Percentiles rank a stretch among this genome's conserved stretches.
Evolutionary conservation across 2,329 filamentous ascomycete genomes (phyloP).

Genomic region (Talaromyces sp.): DNA sequence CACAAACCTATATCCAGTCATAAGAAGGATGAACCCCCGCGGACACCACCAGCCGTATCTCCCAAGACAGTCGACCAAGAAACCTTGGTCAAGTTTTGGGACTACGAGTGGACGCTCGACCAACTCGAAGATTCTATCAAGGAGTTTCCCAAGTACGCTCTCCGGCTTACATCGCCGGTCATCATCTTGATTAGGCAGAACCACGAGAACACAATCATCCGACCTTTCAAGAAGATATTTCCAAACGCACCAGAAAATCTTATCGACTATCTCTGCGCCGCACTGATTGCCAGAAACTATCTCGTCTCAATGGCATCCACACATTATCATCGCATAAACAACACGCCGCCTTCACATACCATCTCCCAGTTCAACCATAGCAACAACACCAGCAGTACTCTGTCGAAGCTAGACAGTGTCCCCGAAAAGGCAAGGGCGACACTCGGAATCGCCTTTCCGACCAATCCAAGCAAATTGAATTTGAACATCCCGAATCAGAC

Average conservation of each 20-base stretch:
- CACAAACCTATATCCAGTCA: neutral
- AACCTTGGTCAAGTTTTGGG: slow-evolving; percentile 35
- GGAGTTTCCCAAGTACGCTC: slow-evolving; percentile 36
- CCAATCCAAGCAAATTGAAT: slow-evolving; percentile 10
- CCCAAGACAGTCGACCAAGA: slow-evolving; percentile 31
- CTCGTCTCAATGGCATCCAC: slow-evolving; percentile 33
- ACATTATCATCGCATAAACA: slow-evolving; percentile 29
- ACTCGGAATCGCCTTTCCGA: slow-evolving; percentile 33
- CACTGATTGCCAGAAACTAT: slow-evolving; percentile 40
- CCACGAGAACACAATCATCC: slow-evolving; percentile 36
- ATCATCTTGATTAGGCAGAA: slow-evolving; percentile 40
- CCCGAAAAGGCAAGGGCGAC: slow-evolving; percentile 36
- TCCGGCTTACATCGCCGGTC: slow-evolving; percentile 40
- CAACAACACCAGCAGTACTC: slow-evolving; percentile 17
- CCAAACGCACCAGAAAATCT: slow-evolving; percentile 34
- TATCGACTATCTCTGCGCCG: slow-evolving; percentile 39
- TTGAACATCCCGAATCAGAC: slow-evolving; percentile 26
- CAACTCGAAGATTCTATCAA: slow-evolving; percentile 40
- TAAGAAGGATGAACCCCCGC: slow-evolving; percentile 13
- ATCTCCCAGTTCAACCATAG: slow-evolving; percentile 4
- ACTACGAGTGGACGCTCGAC: slow-evolving; percentile 42
- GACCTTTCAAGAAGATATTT: slow-evolving; percentile 40
- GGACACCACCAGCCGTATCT: slow-evolving; percentile 19
- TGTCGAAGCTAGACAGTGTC: slow-evolving; percentile 32
- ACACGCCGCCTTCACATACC: slow-evolving; percentile 16